Evolutionary conservation across 257 asterid species (phyloP).

Genomic region (Misopates orontium): DNA sequence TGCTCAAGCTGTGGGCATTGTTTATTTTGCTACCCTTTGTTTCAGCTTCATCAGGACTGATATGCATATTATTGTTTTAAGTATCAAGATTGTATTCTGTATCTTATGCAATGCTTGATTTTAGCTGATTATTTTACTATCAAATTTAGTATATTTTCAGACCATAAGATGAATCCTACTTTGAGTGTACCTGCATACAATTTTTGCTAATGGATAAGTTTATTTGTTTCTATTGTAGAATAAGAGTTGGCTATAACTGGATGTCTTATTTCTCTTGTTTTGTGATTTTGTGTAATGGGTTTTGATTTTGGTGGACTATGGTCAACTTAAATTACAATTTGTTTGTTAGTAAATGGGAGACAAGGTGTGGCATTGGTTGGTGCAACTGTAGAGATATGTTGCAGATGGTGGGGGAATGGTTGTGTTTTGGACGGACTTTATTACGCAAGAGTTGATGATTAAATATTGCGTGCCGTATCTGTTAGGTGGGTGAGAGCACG

Average conservation of each 20-base stretch:
- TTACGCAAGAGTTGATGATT: neutral
- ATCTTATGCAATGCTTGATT: neutral
- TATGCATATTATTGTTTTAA: neutral
- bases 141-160: too few relatives aligned
- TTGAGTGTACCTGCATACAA: too few relatives aligned
- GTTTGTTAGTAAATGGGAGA: neutral
- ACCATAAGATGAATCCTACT: too few relatives aligned
- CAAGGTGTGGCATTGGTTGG: slow-evolving; percentile 20
- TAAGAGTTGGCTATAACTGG: too few relatives aligned
- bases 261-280: too few relatives aligned
- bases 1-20: neutral
- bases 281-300: too few relatives aligned
- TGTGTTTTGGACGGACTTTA: neutral
- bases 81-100: slow-evolving; percentile 5
- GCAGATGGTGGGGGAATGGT: slow-evolving; percentile 1
- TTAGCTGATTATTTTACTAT: too few relatives aligned
- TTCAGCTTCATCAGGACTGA: slow-evolving; percentile 16
- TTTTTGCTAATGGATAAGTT: too few relatives aligned
- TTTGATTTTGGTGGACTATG: neutral
- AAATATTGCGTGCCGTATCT: neutral
- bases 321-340: neutral
- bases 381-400: slow-evolving; percentile 20
- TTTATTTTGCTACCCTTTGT: neutral
- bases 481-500: slow-evolving; percentile 3
- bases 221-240: too few relatives aligned